Evolutionary conservation across 23 red algal species (phyloP).

Genomic region (Gracilaria gracilis): DNA sequence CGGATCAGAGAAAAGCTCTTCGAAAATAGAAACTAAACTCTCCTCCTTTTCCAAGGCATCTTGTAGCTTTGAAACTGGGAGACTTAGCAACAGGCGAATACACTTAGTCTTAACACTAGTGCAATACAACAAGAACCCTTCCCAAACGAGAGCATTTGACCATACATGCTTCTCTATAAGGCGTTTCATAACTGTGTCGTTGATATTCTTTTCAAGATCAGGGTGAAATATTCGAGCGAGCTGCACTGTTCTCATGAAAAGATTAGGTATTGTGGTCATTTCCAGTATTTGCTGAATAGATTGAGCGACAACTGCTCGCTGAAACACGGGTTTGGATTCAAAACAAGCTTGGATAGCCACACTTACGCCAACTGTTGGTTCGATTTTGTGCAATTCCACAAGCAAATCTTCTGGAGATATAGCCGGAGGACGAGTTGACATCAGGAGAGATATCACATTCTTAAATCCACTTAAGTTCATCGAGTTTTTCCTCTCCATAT

Average conservation of each 20-base stretch:
- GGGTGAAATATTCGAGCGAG: conserved; percentile 67
- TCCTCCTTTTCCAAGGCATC: conserved; percentile 57
- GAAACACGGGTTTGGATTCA: conserved; percentile 73
- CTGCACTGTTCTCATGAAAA: conserved; percentile 80
- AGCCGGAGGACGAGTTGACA: conserved; percentile 34
- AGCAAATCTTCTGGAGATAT: conserved; percentile 67
- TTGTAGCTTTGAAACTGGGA: conserved; percentile 60
- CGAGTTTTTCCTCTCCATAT: neutral
- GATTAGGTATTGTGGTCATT: conserved; percentile 65
- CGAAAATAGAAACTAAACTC: conserved; percentile 42
- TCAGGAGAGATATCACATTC: conserved; percentile 51
- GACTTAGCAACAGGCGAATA: conserved; percentile 50
- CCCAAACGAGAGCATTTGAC: conserved; percentile 65
- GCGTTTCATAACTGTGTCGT: conserved; percentile 67
- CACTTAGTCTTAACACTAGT: conserved; percentile 27
- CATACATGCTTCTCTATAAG: conserved; percentile 79
- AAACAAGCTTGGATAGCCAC: conserved; percentile 73
- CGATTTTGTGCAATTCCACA: conserved; percentile 76
- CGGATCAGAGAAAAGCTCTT: conserved; percentile 31
- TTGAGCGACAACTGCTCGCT: conserved; percentile 71
- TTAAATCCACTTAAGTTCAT: conserved; percentile 43
- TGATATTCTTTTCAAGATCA: conserved; percentile 73
- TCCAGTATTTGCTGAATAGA: conserved; percentile 72
- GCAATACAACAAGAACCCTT: conserved; percentile 73
- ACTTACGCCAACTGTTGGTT: conserved; percentile 53